Evolutionary conservation across 768 basidiomycete species (phyloP).

Genomic region (Filobasidium floriforme): DNA sequence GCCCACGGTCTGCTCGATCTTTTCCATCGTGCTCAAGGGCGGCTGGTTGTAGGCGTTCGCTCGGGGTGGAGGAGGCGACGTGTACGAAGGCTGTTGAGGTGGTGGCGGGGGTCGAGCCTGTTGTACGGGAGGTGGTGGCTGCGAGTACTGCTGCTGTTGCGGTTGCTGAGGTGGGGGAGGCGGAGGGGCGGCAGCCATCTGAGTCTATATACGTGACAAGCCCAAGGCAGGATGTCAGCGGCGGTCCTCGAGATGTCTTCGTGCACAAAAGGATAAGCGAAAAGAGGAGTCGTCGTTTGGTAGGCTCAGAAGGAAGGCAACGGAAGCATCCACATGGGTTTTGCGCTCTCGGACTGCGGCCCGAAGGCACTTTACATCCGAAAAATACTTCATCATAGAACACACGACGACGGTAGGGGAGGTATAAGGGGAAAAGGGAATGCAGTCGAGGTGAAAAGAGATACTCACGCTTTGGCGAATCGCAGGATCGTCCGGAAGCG

Average conservation of each 20-base stretch:
- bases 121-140: conserved; percentile 9
- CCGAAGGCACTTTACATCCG: conserved; percentile 26
- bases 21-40: conserved; percentile 2
- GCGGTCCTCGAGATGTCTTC: too few relatives aligned
- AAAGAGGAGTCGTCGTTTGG: neutral
- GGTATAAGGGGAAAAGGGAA: neutral
- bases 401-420: neutral
- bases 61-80: neutral
- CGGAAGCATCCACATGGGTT: conserved; percentile 27
- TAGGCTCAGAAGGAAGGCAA: conserved; percentile 28
- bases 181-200: neutral
- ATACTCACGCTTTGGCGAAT: conserved; percentile 9
- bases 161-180: neutral
- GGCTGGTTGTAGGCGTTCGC: conserved; percentile 2
- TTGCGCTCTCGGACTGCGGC: conserved; percentile 23
- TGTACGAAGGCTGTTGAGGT: conserved; percentile 2
- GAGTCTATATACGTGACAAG: neutral
- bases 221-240: neutral
- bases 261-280: neutral
- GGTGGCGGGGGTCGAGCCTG: neutral
- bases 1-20: conserved; percentile 8
- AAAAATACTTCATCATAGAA: conserved; percentile 28
- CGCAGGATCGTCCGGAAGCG: conserved; percentile 1
- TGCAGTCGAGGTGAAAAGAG: neutral
- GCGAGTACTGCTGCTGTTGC: conserved; percentile 6